Evolutionary conservation across 306 rosid species (phyloP), one percentile per base, ranked within the genome.

Genomic region (Echinosophora koreensis): DNA sequence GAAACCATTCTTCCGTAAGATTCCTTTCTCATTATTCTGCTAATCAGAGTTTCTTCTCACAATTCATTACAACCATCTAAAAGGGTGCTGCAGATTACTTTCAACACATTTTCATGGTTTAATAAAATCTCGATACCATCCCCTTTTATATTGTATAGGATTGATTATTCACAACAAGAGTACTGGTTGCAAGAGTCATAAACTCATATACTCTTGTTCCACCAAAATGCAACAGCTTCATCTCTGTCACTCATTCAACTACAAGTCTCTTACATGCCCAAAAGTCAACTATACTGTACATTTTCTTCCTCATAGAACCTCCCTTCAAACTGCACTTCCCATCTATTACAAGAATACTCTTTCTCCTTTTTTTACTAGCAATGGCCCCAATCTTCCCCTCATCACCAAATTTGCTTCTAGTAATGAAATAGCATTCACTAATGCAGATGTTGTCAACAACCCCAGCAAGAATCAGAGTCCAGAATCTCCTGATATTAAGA

Each of bases 191-290:
- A 39, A 39, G 1, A 7, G 11, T 39, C 46, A 7, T 39, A 7
- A 39, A 7, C 11, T 41, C 46, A 41, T 41, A 4, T 39, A 2
- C 46, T 41, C 46, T 41, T 41, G 2, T 41, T 41, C 2, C 46
- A 47, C 49, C 42, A 60, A 28, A 4, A 68, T 81, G 77, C 74
- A 66, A 56, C 81, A 41, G 5, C 75, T 62, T 60, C 66, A 47
- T 61, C 80, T 49, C 71, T 41, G 71, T 14, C 63, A 49, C 14
- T 58, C 46, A 4, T 68, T 82, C 63, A 49, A 72, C 6, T 13
- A 5, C 54, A 68, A 18, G 17, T 46, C 61, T 9, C 17, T 73
- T n/a, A 8, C 78, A 27, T 62, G 68, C 58, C 71, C 72, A 30
- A 75, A 39, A 69, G 4, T 30, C 27, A 69, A 13, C 3, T 17